These are phyloP conservation scores for Aurantiochytrium sp. DNA, from an alignment of 108 stramenopile species.

Conservation along the genomic window DNA sequence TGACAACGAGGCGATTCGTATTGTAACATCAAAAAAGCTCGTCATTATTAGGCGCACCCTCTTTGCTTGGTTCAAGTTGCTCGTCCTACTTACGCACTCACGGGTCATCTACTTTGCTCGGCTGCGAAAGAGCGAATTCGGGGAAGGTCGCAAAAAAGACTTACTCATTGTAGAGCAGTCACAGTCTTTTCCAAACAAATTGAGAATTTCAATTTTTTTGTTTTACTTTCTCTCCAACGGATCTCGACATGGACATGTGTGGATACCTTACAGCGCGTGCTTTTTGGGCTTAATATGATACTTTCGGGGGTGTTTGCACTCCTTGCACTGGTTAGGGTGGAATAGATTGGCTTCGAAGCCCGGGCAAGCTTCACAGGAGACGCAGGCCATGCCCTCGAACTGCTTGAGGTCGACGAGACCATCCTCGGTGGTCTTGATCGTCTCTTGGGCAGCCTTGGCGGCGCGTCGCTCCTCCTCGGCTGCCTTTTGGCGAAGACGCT, in stretches of 20 bases:
- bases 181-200: not conserved
- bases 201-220: not conserved
- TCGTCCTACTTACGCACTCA: no score
- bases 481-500: not conserved
- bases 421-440: slow-evolving; percentile 20
- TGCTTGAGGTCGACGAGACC: slow-evolving; percentile 22
- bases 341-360: slow-evolving; percentile 17
- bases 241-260: not conserved
- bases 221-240: not conserved
- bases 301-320: not conserved
- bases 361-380: slow-evolving; percentile 23
- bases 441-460: not conserved
- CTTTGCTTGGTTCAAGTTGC: no score
- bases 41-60: no score
- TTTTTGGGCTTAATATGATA: not conserved
- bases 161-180: no score
- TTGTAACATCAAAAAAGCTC: no score
- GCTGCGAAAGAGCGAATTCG: no score
- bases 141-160: no score
- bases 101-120: no score
- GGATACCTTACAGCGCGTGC: not conserved
- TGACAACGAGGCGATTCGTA: no score
- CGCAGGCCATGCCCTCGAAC: slow-evolving; percentile 16
- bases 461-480: not conserved
- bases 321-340: not conserved